Percentiles rank a stretch among this genome's conserved stretches.
Conservation (phyloP, 2,329 filamentous ascomycete genomes). For the Clonostachys rosea region DNA sequence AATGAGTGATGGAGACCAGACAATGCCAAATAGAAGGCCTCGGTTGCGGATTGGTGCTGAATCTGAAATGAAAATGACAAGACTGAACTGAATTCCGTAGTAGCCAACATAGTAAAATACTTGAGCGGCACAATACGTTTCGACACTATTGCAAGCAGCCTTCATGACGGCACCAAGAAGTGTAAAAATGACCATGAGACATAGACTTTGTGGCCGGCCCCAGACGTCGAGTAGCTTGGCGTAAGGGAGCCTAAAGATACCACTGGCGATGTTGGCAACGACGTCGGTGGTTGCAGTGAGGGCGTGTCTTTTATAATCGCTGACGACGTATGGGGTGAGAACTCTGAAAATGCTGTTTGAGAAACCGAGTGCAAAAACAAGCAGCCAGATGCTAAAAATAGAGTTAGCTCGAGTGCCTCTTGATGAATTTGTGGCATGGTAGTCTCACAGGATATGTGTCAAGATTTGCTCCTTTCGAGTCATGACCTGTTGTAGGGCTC, state of each 20-base stretch:
- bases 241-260: conserved; percentile 56
- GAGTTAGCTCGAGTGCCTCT: too few species aligned
- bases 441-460: too few species aligned
- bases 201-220: conserved; percentile 58
- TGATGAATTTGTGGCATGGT: too few species aligned
- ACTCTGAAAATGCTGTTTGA: conserved; percentile 9
- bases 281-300: conserved; percentile 46
- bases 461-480: too few species aligned
- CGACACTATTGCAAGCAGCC: conserved; percentile 55
- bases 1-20: conserved; percentile 60
- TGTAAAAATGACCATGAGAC: conserved; percentile 43
- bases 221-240: conserved; percentile 64
- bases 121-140: conserved; percentile 58
- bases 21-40: conserved; percentile 60
- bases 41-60: conserved; percentile 62
- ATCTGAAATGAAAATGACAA: conserved; percentile 64
- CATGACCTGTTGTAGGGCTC: too few species aligned
- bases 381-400: too few species aligned
- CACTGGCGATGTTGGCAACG: conserved; percentile 48
- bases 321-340: conserved; percentile 40
- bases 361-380: too few species aligned
- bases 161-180: conserved; percentile 57
- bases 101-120: conserved; percentile 62
- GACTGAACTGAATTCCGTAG: conserved; percentile 36
- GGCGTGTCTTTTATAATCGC: conserved; percentile 42